Percentiles rank a stretch among this genome's conserved stretches.
Conservation (phyloP, 306 rosid species). For the Vigna radiata region DNA sequence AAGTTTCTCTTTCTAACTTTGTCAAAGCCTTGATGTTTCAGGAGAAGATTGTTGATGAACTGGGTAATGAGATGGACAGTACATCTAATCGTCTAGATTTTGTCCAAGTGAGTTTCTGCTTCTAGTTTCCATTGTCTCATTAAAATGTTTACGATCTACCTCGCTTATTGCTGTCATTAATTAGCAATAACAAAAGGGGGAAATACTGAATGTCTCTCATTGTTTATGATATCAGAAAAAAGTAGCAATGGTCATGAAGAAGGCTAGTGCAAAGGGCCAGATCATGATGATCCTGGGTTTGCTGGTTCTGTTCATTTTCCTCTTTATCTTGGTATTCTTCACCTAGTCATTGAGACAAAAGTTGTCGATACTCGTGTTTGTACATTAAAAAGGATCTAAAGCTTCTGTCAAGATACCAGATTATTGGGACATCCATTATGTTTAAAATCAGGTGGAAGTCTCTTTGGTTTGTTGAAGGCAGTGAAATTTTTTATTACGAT, state of each 20-base stretch:
- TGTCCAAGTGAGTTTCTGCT: conserved; percentile 82
- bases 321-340: conserved; percentile 89
- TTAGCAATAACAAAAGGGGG: background rate
- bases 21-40: conserved; percentile 51
- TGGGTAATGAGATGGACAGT: conserved; percentile 91
- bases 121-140: conserved; percentile 31
- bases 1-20: conserved; percentile 25
- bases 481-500: conserved; percentile 31
- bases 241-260: conserved; percentile 94
- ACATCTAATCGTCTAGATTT: conserved; percentile 95
- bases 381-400: conserved; percentile 38
- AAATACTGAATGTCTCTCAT: conserved; percentile 34
- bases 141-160: conserved; percentile 32
- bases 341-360: conserved; percentile 56
- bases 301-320: conserved; percentile 82
- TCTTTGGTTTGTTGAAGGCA: conserved; percentile 36
- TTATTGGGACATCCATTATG: conserved; percentile 24
- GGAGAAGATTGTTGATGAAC: conserved; percentile 89
- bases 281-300: conserved; percentile 82
- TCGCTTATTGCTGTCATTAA: conserved; percentile 4
- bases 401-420: conserved; percentile 42
- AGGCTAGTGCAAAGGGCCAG: conserved; percentile 94
- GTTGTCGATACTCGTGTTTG: conserved; percentile 36
- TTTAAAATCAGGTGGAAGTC: conserved; percentile 26
- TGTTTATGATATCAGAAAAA: conserved; percentile 74